Evolutionary conservation across 805 yeast species (phyloP).

Genomic region (Lachancea sp.): DNA sequence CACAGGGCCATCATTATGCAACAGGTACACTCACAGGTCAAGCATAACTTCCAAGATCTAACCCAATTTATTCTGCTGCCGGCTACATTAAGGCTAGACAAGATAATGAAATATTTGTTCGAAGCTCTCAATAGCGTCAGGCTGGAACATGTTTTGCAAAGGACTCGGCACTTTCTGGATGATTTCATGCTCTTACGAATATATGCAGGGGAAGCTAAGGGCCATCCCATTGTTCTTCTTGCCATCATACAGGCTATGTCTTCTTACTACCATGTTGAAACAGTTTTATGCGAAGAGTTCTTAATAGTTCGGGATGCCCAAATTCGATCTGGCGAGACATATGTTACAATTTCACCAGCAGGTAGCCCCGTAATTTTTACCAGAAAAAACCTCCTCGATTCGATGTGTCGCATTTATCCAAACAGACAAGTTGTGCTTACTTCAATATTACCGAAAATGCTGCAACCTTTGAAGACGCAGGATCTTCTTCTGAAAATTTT

Average conservation of each 20-base stretch:
- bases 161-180: conserved; percentile 11
- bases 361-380: conserved; percentile 19
- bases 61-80: conserved; percentile 14
- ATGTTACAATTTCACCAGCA: conserved; percentile 14
- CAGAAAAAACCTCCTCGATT: conserved; percentile 12
- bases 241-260: conserved; percentile 23
- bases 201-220: conserved; percentile 23
- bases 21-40: conserved; percentile 11
- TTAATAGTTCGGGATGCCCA: conserved; percentile 17
- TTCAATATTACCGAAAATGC: conserved; percentile 14
- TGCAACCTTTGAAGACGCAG: conserved; percentile 14
- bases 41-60: conserved; percentile 8
- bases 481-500: conserved; percentile 14
- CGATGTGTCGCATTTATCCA: conserved; percentile 15
- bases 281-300: conserved; percentile 16
- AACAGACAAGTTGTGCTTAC: conserved; percentile 12
- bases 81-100: conserved; percentile 17
- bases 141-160: conserved; percentile 1
- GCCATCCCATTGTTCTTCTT: conserved; percentile 19
- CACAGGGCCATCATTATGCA: conserved; percentile 11
- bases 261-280: conserved; percentile 12
- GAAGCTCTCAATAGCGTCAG: conserved; percentile 9
- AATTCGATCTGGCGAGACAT: conserved; percentile 15
- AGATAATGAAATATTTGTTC: conserved; percentile 13
- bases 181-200: conserved; percentile 23